Base-by-base conservation (phyloP, 768 basidiomycete species). In the Nidularia sp. region DNA sequence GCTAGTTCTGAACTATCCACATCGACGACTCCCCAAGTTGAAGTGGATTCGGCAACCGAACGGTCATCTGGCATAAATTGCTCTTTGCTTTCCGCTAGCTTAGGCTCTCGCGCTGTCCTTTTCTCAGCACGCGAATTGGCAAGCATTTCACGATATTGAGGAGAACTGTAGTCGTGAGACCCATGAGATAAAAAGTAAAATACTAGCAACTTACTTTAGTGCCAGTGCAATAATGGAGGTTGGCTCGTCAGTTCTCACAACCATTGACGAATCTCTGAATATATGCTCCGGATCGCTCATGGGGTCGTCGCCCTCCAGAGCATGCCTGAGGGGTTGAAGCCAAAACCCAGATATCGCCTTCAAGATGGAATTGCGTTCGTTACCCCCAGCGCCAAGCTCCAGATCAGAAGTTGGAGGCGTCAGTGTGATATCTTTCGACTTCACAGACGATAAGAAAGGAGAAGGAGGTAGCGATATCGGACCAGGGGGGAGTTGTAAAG, bases 171-270 rank as follows among this genome's bases (percentile, higher is more conserved):
- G 25, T n/a, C 35, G 10, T 34, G 22, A 3, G 49, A 62, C 54
- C 31, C 36, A 32, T 12, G 46, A 41, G 2, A 33, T 7, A 32
- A 45, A 33, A 46, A n/a, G 29, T 18, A 36, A 49, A 15, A 42
- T 18, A 18, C 15, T 18, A n/a, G 32, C 47, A 48, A 69, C 83
- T 60, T 61, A 93, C 92, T 88, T 91, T 47, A 99, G 70, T 4
- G 93, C 92, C 52, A 98, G 84, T 5, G 97, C 95, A 57, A 98
- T 94, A 62, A 98, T 97, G 13, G 96, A 98, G 0, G 95, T 97
- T 2, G 96, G 97, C 63, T 99, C 97, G 65, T 98, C 94, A 15
- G 93, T 93, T 15, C 96, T 81, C 15, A 99, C 88, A 48, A 98
- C 86, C 83, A 98, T 95, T 2, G 88, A 86, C 12, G 92, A 93